These are phyloP conservation scores for Eutrema heterophyllum DNA, from an alignment of 345 rosid genomes.

Conservation along the genomic window DNA sequence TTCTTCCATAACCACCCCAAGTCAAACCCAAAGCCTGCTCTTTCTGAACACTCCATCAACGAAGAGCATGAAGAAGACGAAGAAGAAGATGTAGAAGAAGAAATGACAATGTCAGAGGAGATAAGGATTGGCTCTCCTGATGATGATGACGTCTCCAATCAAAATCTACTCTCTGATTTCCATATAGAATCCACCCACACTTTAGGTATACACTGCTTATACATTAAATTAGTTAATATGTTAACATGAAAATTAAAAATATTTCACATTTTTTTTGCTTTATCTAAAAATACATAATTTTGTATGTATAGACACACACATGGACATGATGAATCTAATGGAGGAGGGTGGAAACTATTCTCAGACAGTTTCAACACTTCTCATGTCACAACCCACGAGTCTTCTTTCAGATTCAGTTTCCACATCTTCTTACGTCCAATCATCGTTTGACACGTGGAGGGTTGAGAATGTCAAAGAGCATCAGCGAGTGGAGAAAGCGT, in stretches of 20 bases:
- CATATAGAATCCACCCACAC: conserved; percentile 26
- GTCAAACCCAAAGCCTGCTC: conserved; percentile 62
- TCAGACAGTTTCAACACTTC: conserved; percentile 81
- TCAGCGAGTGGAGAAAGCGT: conserved; percentile 31
- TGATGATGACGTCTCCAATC: conserved; percentile 52
- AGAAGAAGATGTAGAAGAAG: conserved; percentile 43
- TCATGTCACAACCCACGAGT: conserved; percentile 45
- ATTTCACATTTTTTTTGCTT: background rate
- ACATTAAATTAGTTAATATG: background rate
- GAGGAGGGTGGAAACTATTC: conserved; percentile 81
- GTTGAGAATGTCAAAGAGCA: conserved; percentile 13
- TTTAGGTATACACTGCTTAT: conserved; percentile 20
- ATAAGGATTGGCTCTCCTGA: conserved; percentile 79
- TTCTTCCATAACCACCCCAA: conserved; percentile 49
- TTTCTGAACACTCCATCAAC: conserved; percentile 75
- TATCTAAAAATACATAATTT: background rate
- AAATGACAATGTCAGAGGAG: conserved; percentile 64
- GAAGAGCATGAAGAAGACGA: conserved; percentile 43
- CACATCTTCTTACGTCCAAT: conserved; percentile 31
- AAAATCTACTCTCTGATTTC: conserved; percentile 55
- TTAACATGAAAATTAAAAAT: background rate
- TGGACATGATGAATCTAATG: conserved; percentile 31
- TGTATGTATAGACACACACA: conserved; percentile 9
- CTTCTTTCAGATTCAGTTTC: conserved; percentile 51
- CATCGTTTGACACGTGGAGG: conserved; percentile 76